A percentile compares a stretch with the other conserved stretches of the same genome.
Evolutionary conservation across 805 yeast genomes (phyloP).

Genomic region (Yamadazyma philogaea): DNA sequence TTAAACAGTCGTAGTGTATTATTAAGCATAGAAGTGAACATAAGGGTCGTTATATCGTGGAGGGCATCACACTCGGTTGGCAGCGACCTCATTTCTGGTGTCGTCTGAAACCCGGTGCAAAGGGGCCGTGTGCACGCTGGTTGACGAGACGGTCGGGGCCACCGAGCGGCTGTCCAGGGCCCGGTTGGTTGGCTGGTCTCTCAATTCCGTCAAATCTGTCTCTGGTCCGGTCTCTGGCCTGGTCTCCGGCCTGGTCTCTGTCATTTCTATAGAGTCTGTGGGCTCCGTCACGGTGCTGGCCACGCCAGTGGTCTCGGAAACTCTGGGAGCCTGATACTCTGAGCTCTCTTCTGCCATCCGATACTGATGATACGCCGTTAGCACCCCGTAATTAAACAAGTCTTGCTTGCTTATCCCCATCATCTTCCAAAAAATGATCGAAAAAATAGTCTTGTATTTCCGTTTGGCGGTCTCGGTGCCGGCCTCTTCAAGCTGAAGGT

Average conservation of each 20-base stretch:
- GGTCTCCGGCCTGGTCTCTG: not conserved
- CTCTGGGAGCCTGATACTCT: not conserved
- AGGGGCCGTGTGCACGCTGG: conserved; percentile 12
- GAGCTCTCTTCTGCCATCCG: conserved; percentile 15
- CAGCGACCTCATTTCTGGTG: conserved; percentile 2
- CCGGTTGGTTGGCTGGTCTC: no score
- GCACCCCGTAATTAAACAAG: conserved; percentile 51
- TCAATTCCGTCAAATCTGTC: no score
- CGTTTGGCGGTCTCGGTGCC: conserved; percentile 40
- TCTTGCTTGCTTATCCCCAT: conserved; percentile 54
- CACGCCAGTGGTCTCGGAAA: not conserved
- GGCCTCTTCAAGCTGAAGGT: conserved; percentile 41
- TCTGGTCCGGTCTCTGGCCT: no score
- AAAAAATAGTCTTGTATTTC: conserved; percentile 29
- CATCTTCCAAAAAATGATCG: conserved; percentile 47
- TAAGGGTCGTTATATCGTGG: not conserved
- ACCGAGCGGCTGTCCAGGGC: no score
- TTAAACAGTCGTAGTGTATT: no score
- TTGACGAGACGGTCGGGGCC: not conserved
- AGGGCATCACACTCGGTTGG: conserved; percentile 3
- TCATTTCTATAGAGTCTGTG: not conserved
- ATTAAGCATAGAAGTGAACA: not conserved
- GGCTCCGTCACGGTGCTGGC: not conserved
- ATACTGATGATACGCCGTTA: conserved; percentile 16
- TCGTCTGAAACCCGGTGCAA: conserved; percentile 5